Conservation (phyloP, 1,139 yeast genomes). For the Zhuliangozyma blackwelliae region DNA sequence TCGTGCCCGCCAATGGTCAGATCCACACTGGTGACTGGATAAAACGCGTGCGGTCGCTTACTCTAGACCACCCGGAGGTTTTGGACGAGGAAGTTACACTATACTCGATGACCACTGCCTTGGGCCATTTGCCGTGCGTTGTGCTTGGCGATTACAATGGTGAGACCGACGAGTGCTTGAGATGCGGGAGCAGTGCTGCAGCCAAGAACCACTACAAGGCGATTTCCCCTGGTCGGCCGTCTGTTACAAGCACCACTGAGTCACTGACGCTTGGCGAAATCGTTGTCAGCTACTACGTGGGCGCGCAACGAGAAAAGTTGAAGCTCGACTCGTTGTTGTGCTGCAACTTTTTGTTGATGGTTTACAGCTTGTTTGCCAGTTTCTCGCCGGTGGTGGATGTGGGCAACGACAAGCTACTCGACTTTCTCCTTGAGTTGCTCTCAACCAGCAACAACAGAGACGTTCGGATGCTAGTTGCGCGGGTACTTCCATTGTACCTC, state of each 20-base stretch:
- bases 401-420: constrained; percentile 18
- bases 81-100: constrained; percentile 13
- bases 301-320: neutral
- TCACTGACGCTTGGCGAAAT: constrained; percentile 19
- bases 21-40: constrained; percentile 21
- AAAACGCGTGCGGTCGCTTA: constrained; percentile 11
- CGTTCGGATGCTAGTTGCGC: constrained; percentile 45
- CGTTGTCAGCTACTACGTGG: constrained; percentile 14
- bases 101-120: constrained; percentile 23
- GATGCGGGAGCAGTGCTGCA: constrained; percentile 33
- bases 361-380: constrained; percentile 47
- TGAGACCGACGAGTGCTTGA: constrained; percentile 28
- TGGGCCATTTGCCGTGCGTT: constrained; percentile 44
- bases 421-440: constrained; percentile 19
- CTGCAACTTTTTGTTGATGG: constrained; percentile 40
- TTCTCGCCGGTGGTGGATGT: constrained; percentile 24
- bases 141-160: constrained; percentile 28
- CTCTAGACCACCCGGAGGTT: constrained; percentile 4
- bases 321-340: constrained; percentile 22
- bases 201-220: constrained; percentile 19
- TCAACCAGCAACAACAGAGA: constrained; percentile 40
- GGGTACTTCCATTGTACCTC: constrained; percentile 44
- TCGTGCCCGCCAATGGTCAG: neutral
- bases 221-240: constrained; percentile 20
- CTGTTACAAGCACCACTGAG: constrained; percentile 18